These are phyloP conservation scores for Zopfia rhizophila DNA, from an alignment of 2,329 filamentous ascomycete genomes.

Conservation along the genomic window DNA sequence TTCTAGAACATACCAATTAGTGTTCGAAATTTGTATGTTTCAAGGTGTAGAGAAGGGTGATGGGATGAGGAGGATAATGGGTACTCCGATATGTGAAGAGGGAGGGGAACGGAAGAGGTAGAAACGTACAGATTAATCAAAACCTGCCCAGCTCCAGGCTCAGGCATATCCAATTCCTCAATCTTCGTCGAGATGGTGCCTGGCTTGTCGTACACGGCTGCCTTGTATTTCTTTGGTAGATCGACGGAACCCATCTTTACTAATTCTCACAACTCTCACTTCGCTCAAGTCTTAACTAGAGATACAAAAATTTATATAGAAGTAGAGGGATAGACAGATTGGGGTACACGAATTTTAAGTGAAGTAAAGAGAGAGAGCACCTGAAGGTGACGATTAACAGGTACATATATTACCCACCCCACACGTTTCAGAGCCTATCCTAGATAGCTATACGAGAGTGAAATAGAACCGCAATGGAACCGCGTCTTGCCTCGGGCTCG, in stretches of 20 bases:
- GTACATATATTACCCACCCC: no score
- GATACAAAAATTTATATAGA: no score
- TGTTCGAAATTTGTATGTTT: background rate
- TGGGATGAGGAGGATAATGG: background rate
- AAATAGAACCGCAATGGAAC: no score
- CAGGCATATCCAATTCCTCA: constrained; percentile 70
- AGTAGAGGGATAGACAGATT: no score
- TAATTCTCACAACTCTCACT: no score
- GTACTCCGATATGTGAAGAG: background rate
- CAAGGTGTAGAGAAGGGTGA: background rate
- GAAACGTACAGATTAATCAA: constrained; percentile 68
- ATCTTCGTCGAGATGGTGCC: constrained; percentile 73
- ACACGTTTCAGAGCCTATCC: no score
- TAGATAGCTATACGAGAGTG: no score
- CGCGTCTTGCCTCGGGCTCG: no score
- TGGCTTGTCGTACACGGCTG: constrained; percentile 71
- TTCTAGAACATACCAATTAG: constrained; percentile 35
- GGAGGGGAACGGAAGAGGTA: constrained; percentile 6
- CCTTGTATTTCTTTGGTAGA: constrained; percentile 70
- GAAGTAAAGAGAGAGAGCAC: no score
- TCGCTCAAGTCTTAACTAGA: no score
- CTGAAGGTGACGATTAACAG: no score
- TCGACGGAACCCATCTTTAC: constrained; percentile 37
- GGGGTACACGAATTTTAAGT: no score
- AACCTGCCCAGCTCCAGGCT: constrained; percentile 71